Conservation (phyloP, 768 basidiomycete genomes). For the Suillus subaureus region DNA sequence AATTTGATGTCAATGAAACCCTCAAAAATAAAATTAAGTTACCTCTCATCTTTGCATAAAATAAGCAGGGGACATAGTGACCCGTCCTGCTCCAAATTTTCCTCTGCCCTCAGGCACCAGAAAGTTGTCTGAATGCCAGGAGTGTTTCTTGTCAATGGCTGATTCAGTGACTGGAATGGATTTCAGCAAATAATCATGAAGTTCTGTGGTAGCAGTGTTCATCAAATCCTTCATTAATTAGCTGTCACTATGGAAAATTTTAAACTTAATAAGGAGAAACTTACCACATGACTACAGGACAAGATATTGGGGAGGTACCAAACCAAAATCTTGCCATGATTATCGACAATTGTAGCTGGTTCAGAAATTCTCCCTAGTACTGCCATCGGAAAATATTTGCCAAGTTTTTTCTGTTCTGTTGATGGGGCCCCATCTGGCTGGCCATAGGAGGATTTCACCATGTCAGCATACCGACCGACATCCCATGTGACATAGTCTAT, state of each 20-base stretch:
- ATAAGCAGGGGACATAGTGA: not conserved
- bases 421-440: not conserved
- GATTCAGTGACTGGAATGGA: not conserved
- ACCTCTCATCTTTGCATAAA: not conserved
- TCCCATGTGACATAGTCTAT: not conserved
- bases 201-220: not conserved
- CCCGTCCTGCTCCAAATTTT: not conserved
- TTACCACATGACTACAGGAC: not conserved
- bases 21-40: not conserved
- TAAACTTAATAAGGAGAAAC: not conserved
- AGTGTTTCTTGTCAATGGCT: not conserved
- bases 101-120: not conserved
- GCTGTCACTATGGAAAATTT: not conserved
- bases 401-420: not conserved
- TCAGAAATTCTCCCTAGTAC: not conserved
- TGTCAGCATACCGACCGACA: not conserved
- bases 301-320: not conserved
- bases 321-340: constrained; percentile 1
- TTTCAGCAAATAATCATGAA: not conserved
- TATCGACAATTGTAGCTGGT: constrained; percentile 2
- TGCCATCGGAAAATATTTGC: not conserved
- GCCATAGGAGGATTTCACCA: not conserved
- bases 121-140: not conserved
- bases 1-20: not conserved
- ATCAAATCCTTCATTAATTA: not conserved